A percentile compares a stretch with the other conserved stretches of the same genome.
Evolutionary conservation across 2,329 filamentous ascomycete species (phyloP).

Genomic region (Botrytis pseudocinerea): DNA sequence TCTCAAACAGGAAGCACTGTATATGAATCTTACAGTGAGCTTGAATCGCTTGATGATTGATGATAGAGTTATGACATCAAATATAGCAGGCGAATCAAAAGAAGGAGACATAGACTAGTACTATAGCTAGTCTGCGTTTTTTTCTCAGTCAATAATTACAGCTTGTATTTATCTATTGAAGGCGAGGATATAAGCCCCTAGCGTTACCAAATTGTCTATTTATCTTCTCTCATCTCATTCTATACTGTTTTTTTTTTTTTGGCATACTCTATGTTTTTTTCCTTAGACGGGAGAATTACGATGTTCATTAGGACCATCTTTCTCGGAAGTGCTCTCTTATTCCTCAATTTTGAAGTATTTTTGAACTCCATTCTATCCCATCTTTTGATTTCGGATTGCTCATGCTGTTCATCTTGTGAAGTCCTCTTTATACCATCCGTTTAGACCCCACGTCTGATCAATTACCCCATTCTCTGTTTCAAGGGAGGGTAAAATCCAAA

Average conservation of each 20-base stretch:
- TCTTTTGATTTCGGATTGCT: background rate
- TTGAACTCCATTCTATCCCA: no score
- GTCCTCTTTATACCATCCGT: no score
- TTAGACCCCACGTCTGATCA: no score
- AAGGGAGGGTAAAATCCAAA: no score
- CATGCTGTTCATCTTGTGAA: no score
- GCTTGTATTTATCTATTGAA: background rate
- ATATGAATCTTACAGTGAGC: background rate
- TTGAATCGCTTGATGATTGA: background rate
- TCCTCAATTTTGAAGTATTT: background rate
- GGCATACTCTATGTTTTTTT: background rate
- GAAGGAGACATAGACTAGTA: background rate
- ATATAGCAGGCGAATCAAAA: background rate
- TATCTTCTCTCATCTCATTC: background rate
- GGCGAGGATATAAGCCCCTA: background rate
- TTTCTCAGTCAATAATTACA: background rate
- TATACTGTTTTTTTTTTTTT: background rate
- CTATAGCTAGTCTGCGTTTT: background rate
- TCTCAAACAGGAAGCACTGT: background rate
- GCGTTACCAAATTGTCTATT: background rate
- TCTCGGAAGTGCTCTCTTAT: background rate
- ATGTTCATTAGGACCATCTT: background rate
- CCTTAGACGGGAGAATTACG: background rate
- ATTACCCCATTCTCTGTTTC: no score
- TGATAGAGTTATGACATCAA: background rate